Conservation (phyloP, 2,329 filamentous ascomycete species). For the Incumbomyces delicatus region DNA sequence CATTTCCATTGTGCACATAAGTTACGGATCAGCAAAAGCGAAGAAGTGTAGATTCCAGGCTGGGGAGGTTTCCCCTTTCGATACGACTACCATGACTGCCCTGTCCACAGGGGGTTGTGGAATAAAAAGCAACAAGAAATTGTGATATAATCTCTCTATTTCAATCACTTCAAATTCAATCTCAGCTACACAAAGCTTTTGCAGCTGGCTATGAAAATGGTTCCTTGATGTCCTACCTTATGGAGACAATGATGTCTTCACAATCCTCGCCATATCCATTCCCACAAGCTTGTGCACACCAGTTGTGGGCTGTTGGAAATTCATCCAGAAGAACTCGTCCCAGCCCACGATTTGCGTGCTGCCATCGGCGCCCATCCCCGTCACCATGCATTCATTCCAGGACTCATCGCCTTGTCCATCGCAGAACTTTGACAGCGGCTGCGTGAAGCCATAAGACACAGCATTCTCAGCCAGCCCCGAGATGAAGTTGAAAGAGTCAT, state of each 20-base stretch:
- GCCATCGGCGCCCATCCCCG: neutral
- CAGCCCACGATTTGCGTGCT: neutral
- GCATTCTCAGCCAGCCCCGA: slow-evolving; percentile 2
- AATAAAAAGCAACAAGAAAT: too few relatives aligned
- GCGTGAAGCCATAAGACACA: neutral
- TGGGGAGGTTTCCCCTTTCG: too few relatives aligned
- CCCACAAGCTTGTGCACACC: neutral
- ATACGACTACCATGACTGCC: too few relatives aligned
- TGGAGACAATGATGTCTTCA: neutral
- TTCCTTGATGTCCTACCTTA: too few relatives aligned
- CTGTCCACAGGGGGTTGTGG: too few relatives aligned
- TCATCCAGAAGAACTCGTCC: neutral
- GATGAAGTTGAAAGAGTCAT: neutral
- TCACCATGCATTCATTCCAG: neutral
- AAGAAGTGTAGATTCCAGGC: too few relatives aligned
- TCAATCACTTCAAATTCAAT: too few relatives aligned
- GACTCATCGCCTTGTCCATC: neutral
- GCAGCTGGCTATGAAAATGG: too few relatives aligned
- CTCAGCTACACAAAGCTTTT: too few relatives aligned
- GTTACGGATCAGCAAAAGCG: too few relatives aligned
- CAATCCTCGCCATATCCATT: neutral
- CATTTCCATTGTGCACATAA: too few relatives aligned
- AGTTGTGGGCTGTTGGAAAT: neutral
- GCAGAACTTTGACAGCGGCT: neutral
- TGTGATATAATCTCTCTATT: too few relatives aligned